Base-by-base conservation (phyloP, 83 land plant species). In the Isoetes engelmannii region DNA sequence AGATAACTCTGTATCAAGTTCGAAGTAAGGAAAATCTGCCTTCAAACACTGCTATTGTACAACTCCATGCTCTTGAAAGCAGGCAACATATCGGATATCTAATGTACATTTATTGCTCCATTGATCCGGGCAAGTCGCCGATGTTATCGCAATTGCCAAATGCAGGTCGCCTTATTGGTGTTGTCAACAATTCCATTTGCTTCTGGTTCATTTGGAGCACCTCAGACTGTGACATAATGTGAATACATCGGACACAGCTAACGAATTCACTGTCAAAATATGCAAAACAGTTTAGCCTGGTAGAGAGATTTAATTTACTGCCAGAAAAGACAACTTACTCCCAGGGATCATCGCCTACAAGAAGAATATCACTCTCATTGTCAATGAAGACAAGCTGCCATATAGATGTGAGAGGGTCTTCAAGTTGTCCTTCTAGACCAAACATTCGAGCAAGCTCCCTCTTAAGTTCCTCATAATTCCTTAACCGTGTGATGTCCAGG, bases 331-430 rank as follows among this genome's bases (percentile, higher is more conserved):
- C 0, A 12, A 12, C 12, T 51, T 51, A 51, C 54, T 51, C 54
- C 54, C 54, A 51, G 12, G 15, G n/a, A 51, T 51, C 15, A 3
- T 51, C 47, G 9, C 67, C 67, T 8, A 64, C 42, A 7, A 64
- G 67, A 21, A 64, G 67, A 13, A 64, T 64, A 3, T 64, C 67
- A 44, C 45, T 64, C 47, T 64, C 67, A 47, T 64, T 64, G 67
- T 64, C 67, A 44, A 64, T 64, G 47, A 64, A 64, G 47, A 64
- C 67, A 44, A 64, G 47, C 47, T 64, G 67, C 67, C 67, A 64
- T 9, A 44, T 47, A 18, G 67, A 64, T 17, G 41, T 64, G 37
- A 28, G 37, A 28, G 37, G 37, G 8, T 44, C n/a, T 41, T 64
- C 67, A 12, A 37, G 67, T 41, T 51, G 54, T 12, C 54, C 54